A percentile compares a stretch with the other conserved stretches of the same genome.
phyloP scores from a whole-genome alignment of 192 early-diverging fungal genomes.

The Linnemannia schmuckeri region DNA sequence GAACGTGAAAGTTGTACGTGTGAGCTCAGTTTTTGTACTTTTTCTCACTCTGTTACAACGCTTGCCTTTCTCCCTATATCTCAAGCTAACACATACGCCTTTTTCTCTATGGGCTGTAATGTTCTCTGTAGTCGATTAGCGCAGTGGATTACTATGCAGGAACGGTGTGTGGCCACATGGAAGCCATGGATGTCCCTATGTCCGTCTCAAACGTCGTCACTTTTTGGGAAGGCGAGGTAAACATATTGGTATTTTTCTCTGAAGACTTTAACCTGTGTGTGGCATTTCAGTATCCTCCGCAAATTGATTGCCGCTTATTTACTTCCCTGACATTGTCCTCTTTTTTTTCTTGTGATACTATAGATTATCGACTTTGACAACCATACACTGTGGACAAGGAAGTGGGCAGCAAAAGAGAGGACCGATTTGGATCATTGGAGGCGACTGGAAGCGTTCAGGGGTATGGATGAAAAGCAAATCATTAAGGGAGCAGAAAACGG shows the following conservation, averaged over 20 bases:
- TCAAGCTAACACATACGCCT: not conserved
- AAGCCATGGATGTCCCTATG: conserved; percentile 68
- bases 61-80: not conserved
- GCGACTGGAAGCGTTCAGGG: conserved; percentile 53
- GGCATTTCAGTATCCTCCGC: not conserved
- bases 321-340: not conserved
- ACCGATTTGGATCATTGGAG: conserved; percentile 63
- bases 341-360: not conserved
- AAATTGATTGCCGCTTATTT: not conserved
- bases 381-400: conserved; percentile 66
- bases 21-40: not conserved
- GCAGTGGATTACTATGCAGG: conserved; percentile 56
- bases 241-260: not conserved
- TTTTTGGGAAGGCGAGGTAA: conserved; percentile 74
- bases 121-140: conserved; percentile 45
- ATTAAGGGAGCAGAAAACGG: conserved; percentile 36
- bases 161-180: conserved; percentile 67
- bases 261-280: not conserved
- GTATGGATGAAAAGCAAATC: conserved; percentile 47
- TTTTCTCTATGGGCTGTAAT: not conserved
- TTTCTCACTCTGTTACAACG: not conserved
- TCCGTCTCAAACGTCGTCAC: conserved; percentile 66
- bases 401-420: conserved; percentile 64
- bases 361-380: conserved; percentile 74
- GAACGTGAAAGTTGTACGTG: conserved; percentile 60